Evolutionary conservation across 1,284 basidiomycete genomes (phyloP), one percentile per base, ranked within the genome.

Genomic region (Cystobasidium pallidum): DNA sequence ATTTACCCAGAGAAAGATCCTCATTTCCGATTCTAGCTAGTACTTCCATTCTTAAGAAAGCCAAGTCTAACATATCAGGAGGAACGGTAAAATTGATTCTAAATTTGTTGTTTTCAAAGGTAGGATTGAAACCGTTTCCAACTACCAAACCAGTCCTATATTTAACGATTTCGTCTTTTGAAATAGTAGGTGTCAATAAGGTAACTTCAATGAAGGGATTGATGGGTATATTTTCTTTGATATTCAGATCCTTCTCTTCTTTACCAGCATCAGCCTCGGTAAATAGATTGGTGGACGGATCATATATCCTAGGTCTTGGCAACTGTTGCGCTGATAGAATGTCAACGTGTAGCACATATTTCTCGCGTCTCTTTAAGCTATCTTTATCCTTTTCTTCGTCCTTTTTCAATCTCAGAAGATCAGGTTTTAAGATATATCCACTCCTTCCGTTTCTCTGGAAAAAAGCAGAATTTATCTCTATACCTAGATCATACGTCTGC

Each of bases 391-490:
- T 80, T 66, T 80, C 80, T 54, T 71, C 65, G 24, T 70, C 68
- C 39, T 79, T 77, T 58, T 86, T 85, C 41, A 83, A 81, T 15
- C 92, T 86, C 21, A 99, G 84, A 0, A 89, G 88, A 2, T 84
- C 83, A 0, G 95, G 96, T 80, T 98, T 98, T 54, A 97, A 86
- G 4, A 98, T 89, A 79, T 93, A 98, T 0, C 96, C 95, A 13
- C 87, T 86, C 19, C 88, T 86, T 3, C 89, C 91, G 76, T 94
- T 94, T 7, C 90, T 85, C 76, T 89, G 87, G 81, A 99, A 99
- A 90, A 99, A 91, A 10, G 94, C 91, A 77, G 91, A 88, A 78
- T 97, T 98, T 79, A 96, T 89, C 84, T 90, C 89, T 78, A 90
- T 91, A 8, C 91, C 92, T 63, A 91, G 79, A 80, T 95, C 92